Evolutionary conservation across 2,329 filamentous ascomycete species (phyloP).

Genomic region (Fusarium caatingaense): DNA sequence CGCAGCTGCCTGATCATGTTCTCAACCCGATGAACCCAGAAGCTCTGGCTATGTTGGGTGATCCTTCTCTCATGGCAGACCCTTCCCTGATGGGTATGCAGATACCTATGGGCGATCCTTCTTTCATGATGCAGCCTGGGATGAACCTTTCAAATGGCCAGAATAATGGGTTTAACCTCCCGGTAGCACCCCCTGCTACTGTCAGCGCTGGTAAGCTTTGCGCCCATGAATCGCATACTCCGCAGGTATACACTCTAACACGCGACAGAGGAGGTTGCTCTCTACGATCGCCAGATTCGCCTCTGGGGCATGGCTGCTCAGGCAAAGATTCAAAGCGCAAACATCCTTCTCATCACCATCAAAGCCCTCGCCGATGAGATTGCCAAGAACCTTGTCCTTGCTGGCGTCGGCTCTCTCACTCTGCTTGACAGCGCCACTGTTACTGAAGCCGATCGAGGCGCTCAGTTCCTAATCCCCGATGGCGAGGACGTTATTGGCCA

Average conservation of each 20-base stretch:
- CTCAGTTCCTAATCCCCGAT: conserved; percentile 81
- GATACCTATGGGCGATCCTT: conserved; percentile 45
- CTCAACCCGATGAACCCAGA: conserved; percentile 41
- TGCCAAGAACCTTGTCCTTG: conserved; percentile 95
- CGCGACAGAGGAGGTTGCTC: conserved; percentile 85
- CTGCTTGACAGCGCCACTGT: conserved; percentile 83
- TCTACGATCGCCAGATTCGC: conserved; percentile 97
- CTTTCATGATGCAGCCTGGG: conserved; percentile 48
- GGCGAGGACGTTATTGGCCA: conserved; percentile 77
- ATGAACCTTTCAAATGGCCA: conserved; percentile 49
- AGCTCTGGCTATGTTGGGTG: conserved; percentile 42
- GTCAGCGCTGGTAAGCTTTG: conserved; percentile 51
- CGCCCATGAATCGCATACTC: background rate
- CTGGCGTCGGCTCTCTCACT: conserved; percentile 90
- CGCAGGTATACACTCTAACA: conserved; percentile 19
- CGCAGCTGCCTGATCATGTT: conserved; percentile 38
- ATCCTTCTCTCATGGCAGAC: conserved; percentile 44
- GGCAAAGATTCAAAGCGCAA: conserved; percentile 88
- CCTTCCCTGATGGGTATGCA: conserved; percentile 42
- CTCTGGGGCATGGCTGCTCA: conserved; percentile 97
- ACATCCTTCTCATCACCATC: conserved; percentile 89
- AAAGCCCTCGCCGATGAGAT: conserved; percentile 92
- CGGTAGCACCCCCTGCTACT: conserved; percentile 37
- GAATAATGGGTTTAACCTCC: conserved; percentile 41
- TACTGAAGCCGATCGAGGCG: conserved; percentile 81